These are phyloP conservation scores for Anthostomella pinea DNA, from an alignment of 2,329 filamentous ascomycete genomes.

Conservation along the genomic window DNA sequence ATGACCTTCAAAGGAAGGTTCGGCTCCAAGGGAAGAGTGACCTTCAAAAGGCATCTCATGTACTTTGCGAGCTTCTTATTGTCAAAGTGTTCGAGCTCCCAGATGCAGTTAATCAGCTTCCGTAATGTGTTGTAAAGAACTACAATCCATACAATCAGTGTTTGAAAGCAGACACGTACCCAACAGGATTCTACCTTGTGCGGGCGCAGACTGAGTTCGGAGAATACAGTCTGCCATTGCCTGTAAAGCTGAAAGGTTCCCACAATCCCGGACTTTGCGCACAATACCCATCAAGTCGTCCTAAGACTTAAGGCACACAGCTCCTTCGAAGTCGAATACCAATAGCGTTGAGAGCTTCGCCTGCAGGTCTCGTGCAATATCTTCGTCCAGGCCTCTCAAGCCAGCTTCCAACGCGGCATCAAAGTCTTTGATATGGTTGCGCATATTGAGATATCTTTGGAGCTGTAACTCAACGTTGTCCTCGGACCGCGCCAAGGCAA, in stretches of 20 bases:
- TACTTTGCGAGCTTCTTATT: slow-evolving; percentile 67
- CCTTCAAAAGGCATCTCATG: slow-evolving; percentile 72
- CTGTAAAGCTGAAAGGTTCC: slow-evolving; percentile 50
- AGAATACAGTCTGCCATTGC: slow-evolving; percentile 66
- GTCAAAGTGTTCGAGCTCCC: slow-evolving; percentile 54
- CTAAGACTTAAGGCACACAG: slow-evolving; percentile 65
- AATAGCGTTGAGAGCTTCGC: slow-evolving; percentile 65
- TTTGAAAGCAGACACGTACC: neutral
- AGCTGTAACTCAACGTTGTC: slow-evolving; percentile 49
- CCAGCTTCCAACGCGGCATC: slow-evolving; percentile 43
- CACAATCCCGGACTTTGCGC: slow-evolving; percentile 43
- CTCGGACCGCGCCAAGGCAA: slow-evolving; percentile 51
- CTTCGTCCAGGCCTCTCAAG: slow-evolving; percentile 39
- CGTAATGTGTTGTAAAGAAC: slow-evolving; percentile 55
- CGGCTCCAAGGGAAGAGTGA: slow-evolving; percentile 57
- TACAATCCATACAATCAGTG: slow-evolving; percentile 27
- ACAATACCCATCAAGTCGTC: slow-evolving; percentile 62
- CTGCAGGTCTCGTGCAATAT: slow-evolving; percentile 49
- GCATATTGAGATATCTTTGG: slow-evolving; percentile 60
- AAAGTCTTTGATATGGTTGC: slow-evolving; percentile 60
- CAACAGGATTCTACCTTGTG: slow-evolving; percentile 40
- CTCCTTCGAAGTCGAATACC: slow-evolving; percentile 77
- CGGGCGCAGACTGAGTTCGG: slow-evolving; percentile 47
- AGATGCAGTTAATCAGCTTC: slow-evolving; percentile 68
- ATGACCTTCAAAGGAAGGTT: slow-evolving; percentile 57